Percentiles rank a stretch among this genome's conserved stretches.
Conservation (phyloP, 2,329 filamentous ascomycete species). For the Parastagonospora nodorum region DNA sequence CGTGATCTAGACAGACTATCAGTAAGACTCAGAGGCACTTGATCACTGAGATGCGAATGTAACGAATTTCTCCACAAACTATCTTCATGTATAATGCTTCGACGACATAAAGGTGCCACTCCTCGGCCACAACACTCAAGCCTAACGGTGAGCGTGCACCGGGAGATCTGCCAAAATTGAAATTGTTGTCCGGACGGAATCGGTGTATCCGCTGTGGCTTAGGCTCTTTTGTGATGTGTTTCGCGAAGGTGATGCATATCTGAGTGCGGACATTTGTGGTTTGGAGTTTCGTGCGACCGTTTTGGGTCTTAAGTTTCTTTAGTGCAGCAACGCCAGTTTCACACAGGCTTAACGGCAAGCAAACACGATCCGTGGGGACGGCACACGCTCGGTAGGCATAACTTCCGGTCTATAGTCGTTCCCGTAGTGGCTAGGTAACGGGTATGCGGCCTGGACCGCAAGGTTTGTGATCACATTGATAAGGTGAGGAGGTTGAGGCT, state of each 20-base stretch:
- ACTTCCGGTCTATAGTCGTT: constrained; percentile 23
- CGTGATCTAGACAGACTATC: too few species aligned
- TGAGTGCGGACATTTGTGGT: constrained; percentile 12
- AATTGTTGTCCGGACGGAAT: constrained; percentile 3
- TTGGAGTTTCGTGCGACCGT: constrained; percentile 26
- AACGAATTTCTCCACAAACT: too few species aligned
- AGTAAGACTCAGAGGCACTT: too few species aligned
- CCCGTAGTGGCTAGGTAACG: constrained; percentile 8
- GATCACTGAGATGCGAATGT: too few species aligned
- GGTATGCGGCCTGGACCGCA: too few species aligned
- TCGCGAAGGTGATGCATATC: constrained; percentile 20
- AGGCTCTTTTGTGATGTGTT: constrained; percentile 9
- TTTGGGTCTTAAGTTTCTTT: constrained; percentile 28
- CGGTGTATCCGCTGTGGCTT: background rate
- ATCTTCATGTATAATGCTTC: too few species aligned
- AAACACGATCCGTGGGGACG: constrained; percentile 23
- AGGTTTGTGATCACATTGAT: too few species aligned
- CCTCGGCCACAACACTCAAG: too few species aligned
- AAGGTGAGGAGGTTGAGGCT: too few species aligned
- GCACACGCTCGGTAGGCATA: constrained; percentile 20
- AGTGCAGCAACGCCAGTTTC: constrained; percentile 41
- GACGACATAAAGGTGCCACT: too few species aligned
- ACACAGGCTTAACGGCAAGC: constrained; percentile 11
- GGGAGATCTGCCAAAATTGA: constrained; percentile 4
- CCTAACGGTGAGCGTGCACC: background rate